Percentiles rank a stretch among this genome's conserved stretches.
phyloP scores from a whole-genome alignment of 2,329 filamentous ascomycete genomes.

The Dactylellina sp. region DNA sequence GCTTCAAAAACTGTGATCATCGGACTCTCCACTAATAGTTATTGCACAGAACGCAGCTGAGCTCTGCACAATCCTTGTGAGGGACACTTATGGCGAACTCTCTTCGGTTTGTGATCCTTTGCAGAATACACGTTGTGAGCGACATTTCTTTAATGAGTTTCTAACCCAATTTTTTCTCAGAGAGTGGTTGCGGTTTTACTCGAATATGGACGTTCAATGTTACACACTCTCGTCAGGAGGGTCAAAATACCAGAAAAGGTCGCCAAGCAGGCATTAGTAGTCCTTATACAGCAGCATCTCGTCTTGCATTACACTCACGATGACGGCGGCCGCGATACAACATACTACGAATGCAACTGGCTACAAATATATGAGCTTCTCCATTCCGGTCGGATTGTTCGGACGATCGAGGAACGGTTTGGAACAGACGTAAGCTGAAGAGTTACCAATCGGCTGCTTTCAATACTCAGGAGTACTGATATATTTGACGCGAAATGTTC shows the following conservation, averaged over 20 bases:
- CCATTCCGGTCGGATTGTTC: constrained; percentile 82
- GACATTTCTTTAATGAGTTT: constrained; percentile 16
- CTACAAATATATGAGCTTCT: constrained; percentile 83
- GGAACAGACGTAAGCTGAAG: constrained; percentile 74
- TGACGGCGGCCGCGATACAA: constrained; percentile 69
- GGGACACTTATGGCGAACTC: constrained; percentile 90
- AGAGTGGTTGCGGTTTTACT: constrained; percentile 85
- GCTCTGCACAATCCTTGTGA: constrained; percentile 88
- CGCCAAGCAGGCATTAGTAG: constrained; percentile 81
- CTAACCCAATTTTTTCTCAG: constrained; percentile 66
- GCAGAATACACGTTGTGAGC: neutral
- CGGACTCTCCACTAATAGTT: neutral
- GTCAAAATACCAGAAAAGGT: constrained; percentile 80
- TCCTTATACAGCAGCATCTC: constrained; percentile 89
- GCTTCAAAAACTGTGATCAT: neutral
- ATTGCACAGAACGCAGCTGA: constrained; percentile 76
- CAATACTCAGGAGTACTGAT: neutral
- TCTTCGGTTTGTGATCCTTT: constrained; percentile 76
- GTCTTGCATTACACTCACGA: constrained; percentile 77
- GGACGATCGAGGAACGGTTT: constrained; percentile 78
- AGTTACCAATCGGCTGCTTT: constrained; percentile 15
- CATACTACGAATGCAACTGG: constrained; percentile 86
- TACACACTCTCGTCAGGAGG: constrained; percentile 76
- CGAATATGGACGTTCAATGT: constrained; percentile 79
- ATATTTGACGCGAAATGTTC: neutral